A percentile compares a stretch with the other conserved stretches of the same genome.
Conservation (phyloP, 2,329 filamentous ascomycete genomes). For the Fusarium guadeloupense region DNA sequence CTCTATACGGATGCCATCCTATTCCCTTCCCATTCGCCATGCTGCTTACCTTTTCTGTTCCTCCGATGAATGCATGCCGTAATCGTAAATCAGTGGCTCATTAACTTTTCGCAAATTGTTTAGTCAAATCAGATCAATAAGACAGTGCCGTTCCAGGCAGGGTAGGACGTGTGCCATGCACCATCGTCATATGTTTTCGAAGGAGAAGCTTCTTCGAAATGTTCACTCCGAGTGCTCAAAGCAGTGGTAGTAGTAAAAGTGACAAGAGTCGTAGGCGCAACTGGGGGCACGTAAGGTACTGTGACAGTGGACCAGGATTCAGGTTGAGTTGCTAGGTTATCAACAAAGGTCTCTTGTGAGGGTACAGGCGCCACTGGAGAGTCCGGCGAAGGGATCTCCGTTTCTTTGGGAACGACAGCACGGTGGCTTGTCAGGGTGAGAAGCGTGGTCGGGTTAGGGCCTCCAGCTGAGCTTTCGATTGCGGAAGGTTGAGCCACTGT, state of each 20-base stretch:
- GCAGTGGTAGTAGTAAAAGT: slow-evolving; percentile 23
- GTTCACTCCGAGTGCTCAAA: slow-evolving; percentile 1
- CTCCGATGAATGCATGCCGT: neutral
- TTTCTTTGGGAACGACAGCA: slow-evolving; percentile 2
- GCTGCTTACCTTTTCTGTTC: slow-evolving; percentile 5
- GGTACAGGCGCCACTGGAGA: slow-evolving; percentile 1
- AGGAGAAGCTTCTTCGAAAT: slow-evolving; percentile 24
- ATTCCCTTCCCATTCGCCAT: slow-evolving; percentile 22
- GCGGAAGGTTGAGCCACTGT: slow-evolving; percentile 10
- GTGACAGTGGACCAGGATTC: slow-evolving; percentile 14
- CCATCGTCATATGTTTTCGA: slow-evolving; percentile 54
- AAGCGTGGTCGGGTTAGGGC: slow-evolving; percentile 14
- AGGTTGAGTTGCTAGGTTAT: neutral
- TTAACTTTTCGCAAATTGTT: slow-evolving; percentile 16
- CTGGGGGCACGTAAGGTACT: slow-evolving; percentile 5
- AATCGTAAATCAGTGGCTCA: neutral
- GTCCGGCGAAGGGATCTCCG: slow-evolving; percentile 4
- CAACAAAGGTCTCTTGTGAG: slow-evolving; percentile 15
- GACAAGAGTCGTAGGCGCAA: slow-evolving; percentile 24
- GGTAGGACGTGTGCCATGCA: slow-evolving; percentile 58
- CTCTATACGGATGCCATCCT: slow-evolving; percentile 9
- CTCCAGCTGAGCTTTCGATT: neutral
- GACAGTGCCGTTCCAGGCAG: slow-evolving; percentile 54
- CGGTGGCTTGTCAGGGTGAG: slow-evolving; percentile 12
- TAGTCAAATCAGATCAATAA: slow-evolving; percentile 6